Base-by-base conservation (phyloP, 129 eudicot genomes). In the Gnaphalium uliginosum region DNA sequence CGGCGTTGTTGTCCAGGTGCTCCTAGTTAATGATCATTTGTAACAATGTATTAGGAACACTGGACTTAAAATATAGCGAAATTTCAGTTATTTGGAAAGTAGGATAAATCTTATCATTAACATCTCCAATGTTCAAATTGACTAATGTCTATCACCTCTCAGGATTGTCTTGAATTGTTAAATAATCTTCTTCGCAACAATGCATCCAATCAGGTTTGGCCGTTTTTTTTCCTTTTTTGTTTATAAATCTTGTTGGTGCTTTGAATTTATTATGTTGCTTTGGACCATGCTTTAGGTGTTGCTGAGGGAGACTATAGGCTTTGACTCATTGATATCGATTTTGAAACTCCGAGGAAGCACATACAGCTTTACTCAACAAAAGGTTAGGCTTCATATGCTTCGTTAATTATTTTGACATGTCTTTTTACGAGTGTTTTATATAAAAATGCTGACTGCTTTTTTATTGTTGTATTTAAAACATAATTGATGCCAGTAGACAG, bases 1-100 rank as follows among this genome's bases (percentile, higher is more conserved):
- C 24, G 98, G 98, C 8, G 95, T 93, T 54, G 96, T 93, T 79
- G 96, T 93, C 69, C 98, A 93, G 96, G 98, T 88, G 58, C 65
- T 64, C 14, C 8, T 25, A 21, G 2, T 21, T 77, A 22, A 35
- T 57, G 35, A 57, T 23, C 1, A 3, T 27, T 65, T n/a, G 4
- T n/a, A 23, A 71, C 8, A 71, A 33, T 71, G 50, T 29, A 43
- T 22, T 25, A 43, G 19, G 37, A 2, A 59, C 21, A 14, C 8
- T 22, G 50, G 22, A 4, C 30, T 53, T 54, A 11, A 35, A 9
- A 39, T 46, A 18, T 60, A 39, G 62, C 4, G 1, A 50, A 19
- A 51, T 54, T 26, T 53, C 35, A 3, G 2, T 68, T 68, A 10
- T 56, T 76, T 72, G 15, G 35, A 22, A 32, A 30, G 26, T 35